Base-by-base conservation (phyloP, 2,329 filamentous ascomycete genomes). In the Aureobasidium subglaciale region DNA sequence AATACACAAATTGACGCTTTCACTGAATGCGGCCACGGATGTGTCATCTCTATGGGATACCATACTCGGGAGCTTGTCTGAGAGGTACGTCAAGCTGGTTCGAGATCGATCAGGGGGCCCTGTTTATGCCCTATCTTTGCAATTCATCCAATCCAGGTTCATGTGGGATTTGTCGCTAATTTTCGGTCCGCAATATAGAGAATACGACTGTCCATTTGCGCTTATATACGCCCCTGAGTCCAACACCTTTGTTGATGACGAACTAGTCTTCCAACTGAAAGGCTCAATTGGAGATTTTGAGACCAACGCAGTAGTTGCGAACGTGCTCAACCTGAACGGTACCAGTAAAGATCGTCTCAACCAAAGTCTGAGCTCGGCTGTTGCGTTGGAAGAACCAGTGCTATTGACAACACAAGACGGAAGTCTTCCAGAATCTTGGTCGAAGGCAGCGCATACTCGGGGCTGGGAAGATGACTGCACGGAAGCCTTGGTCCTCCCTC, bases 141-240 rank as follows among this genome's bases (percentile, higher is more conserved):
- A n/a, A 18, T 10, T 7, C 5, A 10, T 4, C 22, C 24, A 27
- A 18, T 2, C n/a, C 9, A 10, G 11, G 3, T 11, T 5, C 8
- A 18, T 8, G 15, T 5, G 16, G 10, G 24, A 29, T 16, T 5
- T 25, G 20, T 43, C 15, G 24, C 40, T 43, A 22, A 43, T 29
- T 16, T 3, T 9, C 5, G 18, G 13, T 1, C 4, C n/a, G 10
- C 8, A 1, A 18, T 32, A 8, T 13, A 54, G 57, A 41, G 50
- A 43, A 24, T 29, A 57, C 35, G 56, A 56, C 22, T 58, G 57
- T 30, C 58, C 58, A 16, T 59, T 59, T 22, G 58, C 58, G 11
- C 48, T 58, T 18, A 25, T 59, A 5, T 59, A 59, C 24, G 57
- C 58, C 5, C 52, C 45, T 13, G 29, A 56, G 8, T 16, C 37